Percentiles rank a stretch among this genome's conserved stretches.
Conservation (phyloP, 768 basidiomycete genomes). For the Hemileccinum rubropunctum region DNA sequence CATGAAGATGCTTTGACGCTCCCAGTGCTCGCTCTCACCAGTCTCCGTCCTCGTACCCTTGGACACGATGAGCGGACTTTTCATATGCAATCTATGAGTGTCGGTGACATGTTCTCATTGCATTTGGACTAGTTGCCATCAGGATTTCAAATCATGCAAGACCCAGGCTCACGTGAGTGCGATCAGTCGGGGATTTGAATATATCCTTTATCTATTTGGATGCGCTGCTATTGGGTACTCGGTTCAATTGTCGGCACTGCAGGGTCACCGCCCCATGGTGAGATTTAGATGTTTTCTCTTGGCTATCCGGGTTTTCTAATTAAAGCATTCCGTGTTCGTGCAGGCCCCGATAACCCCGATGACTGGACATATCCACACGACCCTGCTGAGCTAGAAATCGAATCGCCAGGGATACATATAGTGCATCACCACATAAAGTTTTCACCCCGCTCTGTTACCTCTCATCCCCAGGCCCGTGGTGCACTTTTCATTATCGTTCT, state of each 20-base stretch:
- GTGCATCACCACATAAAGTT: not conserved
- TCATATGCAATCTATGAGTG: not conserved
- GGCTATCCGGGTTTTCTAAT: slow-evolving; percentile 7
- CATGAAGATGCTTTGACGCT: not conserved
- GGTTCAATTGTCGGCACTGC: slow-evolving; percentile 3
- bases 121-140: not conserved
- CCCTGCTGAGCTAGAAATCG: slow-evolving; percentile 17
- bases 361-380: slow-evolving; percentile 3
- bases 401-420: slow-evolving; percentile 26
- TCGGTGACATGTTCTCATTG: not conserved
- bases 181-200: slow-evolving; percentile 1
- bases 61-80: not conserved
- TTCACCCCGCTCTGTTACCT: not conserved
- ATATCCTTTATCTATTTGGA: slow-evolving; percentile 10
- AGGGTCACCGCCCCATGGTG: slow-evolving; percentile 7
- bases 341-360: not conserved
- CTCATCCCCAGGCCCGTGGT: not conserved
- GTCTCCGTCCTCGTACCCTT: not conserved
- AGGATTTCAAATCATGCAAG: not conserved
- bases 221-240: not conserved
- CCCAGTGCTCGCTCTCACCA: not conserved
- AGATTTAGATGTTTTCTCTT: slow-evolving; percentile 8
- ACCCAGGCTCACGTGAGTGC: not conserved
- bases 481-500: not conserved
- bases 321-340: slow-evolving; percentile 1